These are phyloP conservation scores for Metschnikowia similis DNA, from an alignment of 805 yeast genomes.

Conservation along the genomic window DNA sequence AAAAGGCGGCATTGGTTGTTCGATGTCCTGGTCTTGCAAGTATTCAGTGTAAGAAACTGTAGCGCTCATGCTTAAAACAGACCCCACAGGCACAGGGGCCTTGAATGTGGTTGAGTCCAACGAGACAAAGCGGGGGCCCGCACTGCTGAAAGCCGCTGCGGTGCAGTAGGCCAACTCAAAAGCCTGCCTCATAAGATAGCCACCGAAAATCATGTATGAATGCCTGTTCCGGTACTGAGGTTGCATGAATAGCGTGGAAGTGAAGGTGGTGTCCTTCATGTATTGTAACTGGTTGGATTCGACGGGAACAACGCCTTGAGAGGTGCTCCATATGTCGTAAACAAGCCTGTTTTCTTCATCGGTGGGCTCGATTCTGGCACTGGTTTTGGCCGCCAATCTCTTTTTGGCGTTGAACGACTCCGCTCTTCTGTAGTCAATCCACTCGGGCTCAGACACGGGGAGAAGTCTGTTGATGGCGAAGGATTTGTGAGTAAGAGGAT, in stretches of 20 bases:
- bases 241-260: constrained; percentile 86
- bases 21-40: constrained; percentile 39
- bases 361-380: constrained; percentile 58
- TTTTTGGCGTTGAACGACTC: constrained; percentile 86
- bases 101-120: constrained; percentile 88
- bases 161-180: constrained; percentile 92
- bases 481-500: constrained; percentile 87
- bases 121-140: constrained; percentile 84
- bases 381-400: constrained; percentile 67
- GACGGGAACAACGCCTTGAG: constrained; percentile 14
- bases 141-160: constrained; percentile 81
- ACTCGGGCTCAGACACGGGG: constrained; percentile 71
- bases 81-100: constrained; percentile 94
- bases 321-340: constrained; percentile 66
- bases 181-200: constrained; percentile 85
- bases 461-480: constrained; percentile 79
- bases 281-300: constrained; percentile 41
- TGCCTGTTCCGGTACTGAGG: constrained; percentile 96
- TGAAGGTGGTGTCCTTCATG: constrained; percentile 68
- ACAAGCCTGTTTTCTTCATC: constrained; percentile 68
- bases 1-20: constrained; percentile 32
- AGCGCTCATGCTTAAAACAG: constrained; percentile 79
- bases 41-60: constrained; percentile 85
- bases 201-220: constrained; percentile 93
- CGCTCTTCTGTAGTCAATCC: constrained; percentile 82